Evolutionary conservation across 768 basidiomycete species (phyloP).

Genomic region (Rhodosporidiobolus sp.): DNA sequence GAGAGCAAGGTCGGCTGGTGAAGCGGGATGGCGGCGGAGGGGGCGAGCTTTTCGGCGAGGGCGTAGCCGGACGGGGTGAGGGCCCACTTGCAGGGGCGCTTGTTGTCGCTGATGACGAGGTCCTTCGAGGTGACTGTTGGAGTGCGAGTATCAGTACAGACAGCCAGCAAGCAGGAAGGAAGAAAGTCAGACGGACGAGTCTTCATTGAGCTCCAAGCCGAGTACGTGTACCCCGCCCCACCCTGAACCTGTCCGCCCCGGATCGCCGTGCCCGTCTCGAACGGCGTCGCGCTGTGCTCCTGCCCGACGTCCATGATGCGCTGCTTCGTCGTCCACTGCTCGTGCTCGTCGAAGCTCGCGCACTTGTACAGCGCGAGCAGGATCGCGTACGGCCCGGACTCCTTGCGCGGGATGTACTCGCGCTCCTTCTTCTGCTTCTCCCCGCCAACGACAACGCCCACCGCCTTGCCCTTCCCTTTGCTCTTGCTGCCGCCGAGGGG

Average conservation of each 20-base stretch:
- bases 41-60: conserved; percentile 28
- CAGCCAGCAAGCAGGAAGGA: neutral
- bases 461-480: conserved; percentile 17
- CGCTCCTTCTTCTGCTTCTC: neutral
- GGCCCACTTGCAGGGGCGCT: conserved; percentile 8
- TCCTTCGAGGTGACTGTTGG: neutral
- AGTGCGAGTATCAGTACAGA: neutral
- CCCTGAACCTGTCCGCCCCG: conserved; percentile 2
- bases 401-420: conserved; percentile 29
- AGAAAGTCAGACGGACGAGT: conserved; percentile 7
- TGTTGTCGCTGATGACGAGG: conserved; percentile 14
- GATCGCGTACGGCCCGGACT: conserved; percentile 34
- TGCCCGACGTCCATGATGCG: conserved; percentile 10
- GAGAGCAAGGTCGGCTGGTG: conserved; percentile 1
- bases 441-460: neutral
- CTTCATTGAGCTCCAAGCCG: conserved; percentile 25
- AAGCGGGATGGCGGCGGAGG: neutral
- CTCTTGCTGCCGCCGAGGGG: neutral
- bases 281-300: conserved; percentile 8
- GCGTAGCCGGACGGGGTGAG: conserved; percentile 22
- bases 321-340: neutral
- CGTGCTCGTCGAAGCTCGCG: conserved; percentile 16
- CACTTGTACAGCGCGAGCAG: conserved; percentile 30
- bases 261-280: conserved; percentile 5
- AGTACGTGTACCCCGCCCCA: conserved; percentile 4